Evolutionary conservation across 2,329 filamentous ascomycete species (phyloP), one percentile per base, ranked within the genome.

Genomic region (Cladosporium sphaerospermum): DNA sequence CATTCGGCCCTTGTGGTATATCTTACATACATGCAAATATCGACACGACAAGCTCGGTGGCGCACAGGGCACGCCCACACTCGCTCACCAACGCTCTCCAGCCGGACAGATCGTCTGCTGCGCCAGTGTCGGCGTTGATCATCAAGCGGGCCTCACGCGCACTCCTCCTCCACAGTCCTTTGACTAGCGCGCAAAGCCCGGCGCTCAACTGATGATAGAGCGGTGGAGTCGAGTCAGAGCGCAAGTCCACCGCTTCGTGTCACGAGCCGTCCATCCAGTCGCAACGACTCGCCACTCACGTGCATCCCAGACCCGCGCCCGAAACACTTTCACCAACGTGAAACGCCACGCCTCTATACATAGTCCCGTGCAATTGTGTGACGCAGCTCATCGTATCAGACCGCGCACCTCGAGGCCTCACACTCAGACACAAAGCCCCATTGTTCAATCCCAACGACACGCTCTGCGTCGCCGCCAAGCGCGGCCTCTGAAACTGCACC

Each of bases 61-160:
- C 33, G 45, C 31, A 19, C 33, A 47, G 45, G 45, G 45, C 19
- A 47, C 34, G 16, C 34, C 33, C 43, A 45, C 43, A 45, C 43
- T 14, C 14, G 10, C 14, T 34, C 23, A 45, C 31, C 43, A 45
- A 31, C 33, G 23, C 23, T 33, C 31, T 31, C 11, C 14, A n/a
- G 19, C 13, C n/a, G 18, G 23, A 28, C 23, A 28, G 11, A 32
- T 50, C 31, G 16, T 4, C 37, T 33, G 23, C 39, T 50, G 47
- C 40, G 34, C n/a, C 40, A 32, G 16, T 37, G 33, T 49, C 46
- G 46, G 46, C 31, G 9, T 50, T 33, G 14, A 43, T 23, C 31
- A 14, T 11, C 45, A 42, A 51, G 48, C 40, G 48, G 48, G 31
- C 48, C 48, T 44, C 48, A 51, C 48, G 40, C 48, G 48, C 48